Evolutionary conservation across 805 yeast genomes (phyloP), one percentile per base, ranked within the genome.

Genomic region (Candida khao-thaluensis): DNA sequence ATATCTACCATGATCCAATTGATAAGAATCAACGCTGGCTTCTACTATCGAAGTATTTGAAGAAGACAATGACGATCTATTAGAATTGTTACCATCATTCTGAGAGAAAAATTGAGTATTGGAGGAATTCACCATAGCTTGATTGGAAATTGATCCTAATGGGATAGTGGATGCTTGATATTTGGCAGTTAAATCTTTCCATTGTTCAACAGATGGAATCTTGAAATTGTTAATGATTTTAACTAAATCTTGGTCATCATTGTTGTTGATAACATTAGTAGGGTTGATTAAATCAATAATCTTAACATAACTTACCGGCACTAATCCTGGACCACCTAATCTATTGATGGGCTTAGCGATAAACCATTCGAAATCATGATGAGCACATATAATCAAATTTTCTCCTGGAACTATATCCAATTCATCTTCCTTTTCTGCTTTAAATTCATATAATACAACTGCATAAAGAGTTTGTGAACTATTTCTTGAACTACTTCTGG

Each of bases 281-380:
- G 69, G 62, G 35, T 65, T 60, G 17, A 79, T 69, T 42, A 89
- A 74, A 59, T 93, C 95, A 28, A 91, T 79, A 25, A 91, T 75
- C 54, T 88, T 86, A 17, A 93, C 93, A 54, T 85, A 93, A 14
- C 86, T 77, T 4, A 87, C 90, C 0, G 99, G 99, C 6, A 93
- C 95, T 32, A 93, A 71, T 1, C 99, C 99, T 0, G 98, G 98
- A 1, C 97, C 99, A 17, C 99, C 98, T 26, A 93, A 69, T 39
- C 97, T 72, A 43, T 91, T 95, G 30, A 93, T 85, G 10, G 96
- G 96, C 59, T 93, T 93, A 4, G 97, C 98, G 43, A 93, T 93
- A 52, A 89, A 90, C 99, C 99, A 93, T 64, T 95, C 99, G 48
- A 72, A 85, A 40, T 88, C 89, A 56, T 91, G 95, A 62, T 91